phyloP scores from a whole-genome alignment of 768 basidiomycete species.

The Lyophyllum decastes region DNA sequence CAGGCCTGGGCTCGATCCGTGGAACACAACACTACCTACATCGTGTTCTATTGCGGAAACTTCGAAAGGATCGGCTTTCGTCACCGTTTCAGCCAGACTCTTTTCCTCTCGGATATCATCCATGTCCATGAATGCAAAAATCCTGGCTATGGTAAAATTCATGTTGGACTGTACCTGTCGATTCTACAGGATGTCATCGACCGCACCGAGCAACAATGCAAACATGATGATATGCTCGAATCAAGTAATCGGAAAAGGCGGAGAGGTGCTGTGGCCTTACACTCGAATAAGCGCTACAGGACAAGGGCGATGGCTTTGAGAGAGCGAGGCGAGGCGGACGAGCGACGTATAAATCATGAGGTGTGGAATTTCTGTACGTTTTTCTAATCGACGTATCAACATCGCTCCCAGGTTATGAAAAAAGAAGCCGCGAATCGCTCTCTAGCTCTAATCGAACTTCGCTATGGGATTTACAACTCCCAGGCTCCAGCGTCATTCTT shows the following conservation, averaged over 20 bases:
- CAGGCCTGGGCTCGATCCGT: constrained; percentile 19
- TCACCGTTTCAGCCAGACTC: constrained; percentile 18
- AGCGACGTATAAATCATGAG: not conserved
- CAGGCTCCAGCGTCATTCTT: constrained; percentile 12
- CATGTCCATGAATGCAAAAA: constrained; percentile 6
- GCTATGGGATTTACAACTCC: constrained; percentile 14
- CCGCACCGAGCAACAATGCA: not conserved
- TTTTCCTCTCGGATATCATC: constrained; percentile 20
- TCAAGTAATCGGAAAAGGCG: not conserved
- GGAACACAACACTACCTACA: constrained; percentile 15
- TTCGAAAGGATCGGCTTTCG: constrained; percentile 19
- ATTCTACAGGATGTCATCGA: constrained; percentile 19
- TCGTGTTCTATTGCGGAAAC: constrained; percentile 21
- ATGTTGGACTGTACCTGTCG: constrained; percentile 18
- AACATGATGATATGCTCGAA: not conserved
- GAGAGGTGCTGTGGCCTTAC: not conserved
- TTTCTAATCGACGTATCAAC: no score
- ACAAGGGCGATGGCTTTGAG: constrained; percentile 6
- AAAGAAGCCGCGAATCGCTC: constrained; percentile 1
- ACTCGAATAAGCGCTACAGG: constrained; percentile 1
- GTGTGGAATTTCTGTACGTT: not conserved
- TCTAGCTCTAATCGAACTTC: constrained; percentile 10
- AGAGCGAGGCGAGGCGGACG: not conserved
- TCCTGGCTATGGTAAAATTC: constrained; percentile 16
- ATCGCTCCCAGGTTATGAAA: constrained; percentile 6